These are phyloP conservation scores for Xylaria polymorpha DNA, from an alignment of 2,329 filamentous ascomycete genomes.

Conservation along the genomic window DNA sequence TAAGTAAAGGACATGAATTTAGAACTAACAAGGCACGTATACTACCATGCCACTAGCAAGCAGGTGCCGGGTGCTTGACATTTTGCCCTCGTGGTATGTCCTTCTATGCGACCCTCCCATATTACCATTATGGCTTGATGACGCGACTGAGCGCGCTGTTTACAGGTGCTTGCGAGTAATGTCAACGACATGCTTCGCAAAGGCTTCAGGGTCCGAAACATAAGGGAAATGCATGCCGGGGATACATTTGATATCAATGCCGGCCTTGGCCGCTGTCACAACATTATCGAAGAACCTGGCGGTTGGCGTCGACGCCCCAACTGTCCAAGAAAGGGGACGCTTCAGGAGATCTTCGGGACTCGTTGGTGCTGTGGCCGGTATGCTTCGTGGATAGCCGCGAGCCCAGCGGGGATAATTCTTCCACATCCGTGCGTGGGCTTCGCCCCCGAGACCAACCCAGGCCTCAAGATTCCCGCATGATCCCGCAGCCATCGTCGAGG, in stretches of 20 bases:
- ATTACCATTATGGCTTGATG: not conserved
- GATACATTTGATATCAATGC: constrained; percentile 28
- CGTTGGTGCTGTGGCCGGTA: constrained; percentile 31
- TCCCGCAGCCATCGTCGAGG: not conserved
- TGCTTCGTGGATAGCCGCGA: constrained; percentile 33
- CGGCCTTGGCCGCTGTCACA: constrained; percentile 34
- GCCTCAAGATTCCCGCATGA: constrained; percentile 30
- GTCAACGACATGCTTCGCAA: constrained; percentile 34
- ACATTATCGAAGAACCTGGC: constrained; percentile 34
- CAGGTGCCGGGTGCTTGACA: too few species aligned
- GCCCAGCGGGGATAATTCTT: constrained; percentile 38
- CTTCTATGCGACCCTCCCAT: not conserved
- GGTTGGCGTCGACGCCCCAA: constrained; percentile 33
- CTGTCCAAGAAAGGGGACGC: constrained; percentile 35
- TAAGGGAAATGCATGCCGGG: constrained; percentile 38
- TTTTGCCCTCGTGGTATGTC: too few species aligned
- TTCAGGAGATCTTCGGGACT: constrained; percentile 17
- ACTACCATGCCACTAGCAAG: too few species aligned
- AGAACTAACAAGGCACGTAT: too few species aligned
- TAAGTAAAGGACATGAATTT: not conserved
- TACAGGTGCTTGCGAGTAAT: constrained; percentile 31
- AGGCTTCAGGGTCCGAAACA: constrained; percentile 32
- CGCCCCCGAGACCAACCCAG: constrained; percentile 32
- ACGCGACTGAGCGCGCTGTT: not conserved
- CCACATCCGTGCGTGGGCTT: constrained; percentile 34